These are phyloP conservation scores for Fusarium sp. DNA, from an alignment of 2,329 filamentous ascomycete species.

Conservation along the genomic window DNA sequence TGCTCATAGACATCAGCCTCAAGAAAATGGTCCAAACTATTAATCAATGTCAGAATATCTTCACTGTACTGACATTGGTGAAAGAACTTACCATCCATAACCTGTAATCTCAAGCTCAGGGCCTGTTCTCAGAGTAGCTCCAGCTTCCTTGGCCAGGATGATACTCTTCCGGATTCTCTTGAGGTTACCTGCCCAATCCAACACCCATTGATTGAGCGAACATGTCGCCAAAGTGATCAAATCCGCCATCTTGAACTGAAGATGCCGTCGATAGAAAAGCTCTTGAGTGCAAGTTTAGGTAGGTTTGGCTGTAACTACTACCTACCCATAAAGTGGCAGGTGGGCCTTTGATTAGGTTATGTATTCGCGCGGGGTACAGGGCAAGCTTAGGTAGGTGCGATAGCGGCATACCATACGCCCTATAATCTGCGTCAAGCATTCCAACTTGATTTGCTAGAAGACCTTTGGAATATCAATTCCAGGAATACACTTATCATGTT, in stretches of 20 bases:
- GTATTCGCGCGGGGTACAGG: conserved; percentile 29
- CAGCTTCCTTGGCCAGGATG: conserved; percentile 66
- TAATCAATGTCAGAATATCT: not conserved
- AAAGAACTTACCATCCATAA: conserved; percentile 42
- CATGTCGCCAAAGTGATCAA: conserved; percentile 51
- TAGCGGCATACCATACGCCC: conserved; percentile 19
- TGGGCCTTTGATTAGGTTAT: conserved; percentile 21
- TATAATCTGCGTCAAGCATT: not conserved
- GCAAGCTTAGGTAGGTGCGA: conserved; percentile 16
- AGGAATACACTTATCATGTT: not conserved
- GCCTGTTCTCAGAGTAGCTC: conserved; percentile 72
- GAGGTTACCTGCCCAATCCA: conserved; percentile 64
- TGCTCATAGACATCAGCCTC: conserved; percentile 57
- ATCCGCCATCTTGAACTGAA: conserved; percentile 28
- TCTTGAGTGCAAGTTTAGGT: not conserved
- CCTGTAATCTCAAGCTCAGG: conserved; percentile 62
- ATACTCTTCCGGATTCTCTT: conserved; percentile 74
- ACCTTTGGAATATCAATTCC: not conserved
- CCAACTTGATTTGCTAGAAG: not conserved
- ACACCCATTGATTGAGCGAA: conserved; percentile 54
- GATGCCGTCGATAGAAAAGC: not conserved
- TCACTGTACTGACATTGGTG: not conserved
- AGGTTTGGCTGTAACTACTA: not conserved
- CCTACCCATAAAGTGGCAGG: not conserved
- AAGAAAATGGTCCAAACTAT: conserved; percentile 72